Evolutionary conservation across 148 eudicot species (phyloP).

Genomic region (Chenopodium formosanum): DNA sequence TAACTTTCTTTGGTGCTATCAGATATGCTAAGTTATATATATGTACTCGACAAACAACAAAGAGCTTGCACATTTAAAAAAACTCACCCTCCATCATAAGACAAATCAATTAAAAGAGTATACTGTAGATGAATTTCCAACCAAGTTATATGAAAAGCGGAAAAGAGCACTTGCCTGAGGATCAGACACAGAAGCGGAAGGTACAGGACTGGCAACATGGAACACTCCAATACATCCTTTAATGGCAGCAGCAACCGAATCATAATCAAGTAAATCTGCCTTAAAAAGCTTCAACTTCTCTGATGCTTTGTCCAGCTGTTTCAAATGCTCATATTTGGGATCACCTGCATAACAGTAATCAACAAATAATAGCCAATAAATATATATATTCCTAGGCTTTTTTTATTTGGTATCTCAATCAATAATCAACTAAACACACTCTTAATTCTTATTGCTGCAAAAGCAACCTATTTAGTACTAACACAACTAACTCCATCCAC

Average conservation of each 20-base stretch:
- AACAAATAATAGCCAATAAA: not conserved
- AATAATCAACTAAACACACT: not conserved
- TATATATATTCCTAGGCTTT: not conserved
- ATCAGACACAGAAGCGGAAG: slow-evolving; percentile 36
- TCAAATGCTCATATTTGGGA: slow-evolving; percentile 41
- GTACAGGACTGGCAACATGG: slow-evolving; percentile 59
- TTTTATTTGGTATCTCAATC: not conserved
- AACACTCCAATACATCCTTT: slow-evolving; percentile 46
- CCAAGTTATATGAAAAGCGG: not conserved
- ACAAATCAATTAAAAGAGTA: not conserved
- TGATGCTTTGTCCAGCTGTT: slow-evolving; percentile 37
- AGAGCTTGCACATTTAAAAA: too few species aligned
- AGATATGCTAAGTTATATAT: not conserved
- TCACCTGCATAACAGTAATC: slow-evolving; percentile 31
- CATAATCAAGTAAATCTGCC: slow-evolving; percentile 44
- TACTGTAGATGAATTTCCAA: not conserved
- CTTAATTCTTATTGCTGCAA: not conserved
- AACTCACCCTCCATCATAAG: not conserved
- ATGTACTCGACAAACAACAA: not conserved
- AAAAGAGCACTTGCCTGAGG: slow-evolving; percentile 39
- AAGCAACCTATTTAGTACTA: not conserved
- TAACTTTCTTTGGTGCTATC: not conserved
- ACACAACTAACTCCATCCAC: not conserved
- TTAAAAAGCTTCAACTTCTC: slow-evolving; percentile 45
- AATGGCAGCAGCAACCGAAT: slow-evolving; percentile 38